Evolutionary conservation across 2,329 filamentous ascomycete species (phyloP), one percentile per base, ranked within the genome.

Genomic region (Daldinia sp.): DNA sequence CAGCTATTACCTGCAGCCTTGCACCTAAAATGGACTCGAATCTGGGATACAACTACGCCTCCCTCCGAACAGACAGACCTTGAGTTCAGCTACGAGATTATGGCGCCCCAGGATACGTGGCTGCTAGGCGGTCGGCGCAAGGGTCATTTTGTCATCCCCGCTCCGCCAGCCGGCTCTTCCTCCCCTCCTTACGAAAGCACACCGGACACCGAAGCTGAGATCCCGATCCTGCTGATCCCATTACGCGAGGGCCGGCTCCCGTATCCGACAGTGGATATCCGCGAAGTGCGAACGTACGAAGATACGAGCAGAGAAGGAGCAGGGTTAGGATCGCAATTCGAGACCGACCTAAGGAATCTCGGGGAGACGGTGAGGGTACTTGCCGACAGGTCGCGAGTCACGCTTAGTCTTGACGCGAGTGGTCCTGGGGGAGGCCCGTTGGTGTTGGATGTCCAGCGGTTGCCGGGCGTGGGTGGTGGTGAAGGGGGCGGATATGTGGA

Each of bases 31-130:
- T 91, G 88, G 87, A 90, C 89, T 9, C 84, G 88, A 30, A 79
- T 83, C 1, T 91, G 89, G 89, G 86, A 90, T 71, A 88, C 85
- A 0, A 78, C 80, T 0, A 78, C 80, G 13, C 65, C 78, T 1
- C 68, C 76, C 9, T 71, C 77, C 3, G 59, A 74, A 15, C 77
- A 76, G 41, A 60, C 70, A 0, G 84, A 88, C 23, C 83, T 94
- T 1, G 89, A 94, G 69, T 97, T 97, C 76, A 89, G 90, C 72
- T 97, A 96, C 79, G 94, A 97, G 73, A 85, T 98, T 23, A 88
- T 89, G 13, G 90, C 91, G 0, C 88, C 90, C 15, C 82, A 87
- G 1, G 93, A 95, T 42, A 86, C 88, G 0, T 98, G 95, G 95
- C 87, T 98, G 1, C 83, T 98, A 2, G 94, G 93, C 23, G 95